Conservation (phyloP, 2,329 filamentous ascomycete species). For the Aspergillus luchuensis region DNA sequence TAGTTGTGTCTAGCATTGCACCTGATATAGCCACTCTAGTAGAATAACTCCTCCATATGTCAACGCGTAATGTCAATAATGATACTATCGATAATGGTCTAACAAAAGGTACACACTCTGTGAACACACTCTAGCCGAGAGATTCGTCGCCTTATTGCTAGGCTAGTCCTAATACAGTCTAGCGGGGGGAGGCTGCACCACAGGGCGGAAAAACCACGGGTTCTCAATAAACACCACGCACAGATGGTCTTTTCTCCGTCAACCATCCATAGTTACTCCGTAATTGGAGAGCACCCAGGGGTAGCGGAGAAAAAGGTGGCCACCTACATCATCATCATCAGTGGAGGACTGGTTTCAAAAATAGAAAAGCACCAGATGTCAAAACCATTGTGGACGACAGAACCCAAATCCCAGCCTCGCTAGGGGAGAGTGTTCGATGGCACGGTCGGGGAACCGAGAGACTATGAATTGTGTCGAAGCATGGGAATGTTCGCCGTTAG, state of each 20-base stretch:
- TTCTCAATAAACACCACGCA: constrained; percentile 2
- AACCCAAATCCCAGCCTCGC: not conserved
- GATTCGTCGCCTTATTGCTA: not conserved
- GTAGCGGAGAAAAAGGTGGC: not conserved
- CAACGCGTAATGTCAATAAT: not conserved
- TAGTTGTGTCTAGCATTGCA: no score
- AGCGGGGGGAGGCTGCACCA: not conserved
- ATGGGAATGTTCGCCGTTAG: constrained; percentile 1
- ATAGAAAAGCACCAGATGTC: no score
- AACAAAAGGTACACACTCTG: not conserved
- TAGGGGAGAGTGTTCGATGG: not conserved
- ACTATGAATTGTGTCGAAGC: not conserved
- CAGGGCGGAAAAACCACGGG: constrained; percentile 1
- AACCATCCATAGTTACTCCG: constrained; percentile 1
- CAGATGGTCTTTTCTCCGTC: not conserved
- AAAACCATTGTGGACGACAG: not conserved
- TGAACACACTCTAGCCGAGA: not conserved
- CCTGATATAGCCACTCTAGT: no score
- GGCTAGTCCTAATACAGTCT: not conserved
- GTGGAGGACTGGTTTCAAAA: no score
- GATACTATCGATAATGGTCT: not conserved
- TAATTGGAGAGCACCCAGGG: not conserved
- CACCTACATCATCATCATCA: not conserved
- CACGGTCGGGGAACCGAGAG: not conserved
- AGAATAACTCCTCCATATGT: no score